Evolutionary conservation across 1,284 basidiomycete genomes (phyloP).

Genomic region (Ceratobasidium sp.): DNA sequence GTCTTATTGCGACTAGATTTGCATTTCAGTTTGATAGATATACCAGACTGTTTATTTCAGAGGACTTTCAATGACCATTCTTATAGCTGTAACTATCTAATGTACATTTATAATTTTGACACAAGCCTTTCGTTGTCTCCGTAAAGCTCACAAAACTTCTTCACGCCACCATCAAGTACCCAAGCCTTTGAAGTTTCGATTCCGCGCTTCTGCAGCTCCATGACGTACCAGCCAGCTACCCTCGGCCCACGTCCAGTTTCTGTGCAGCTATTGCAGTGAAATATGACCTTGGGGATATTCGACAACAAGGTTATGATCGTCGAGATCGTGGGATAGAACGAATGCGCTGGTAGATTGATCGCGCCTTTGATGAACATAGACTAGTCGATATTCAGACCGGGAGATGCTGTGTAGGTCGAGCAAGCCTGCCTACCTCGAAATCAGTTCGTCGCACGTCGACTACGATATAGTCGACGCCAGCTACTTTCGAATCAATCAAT

Average conservation of each 20-base stretch:
- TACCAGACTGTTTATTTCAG: neutral
- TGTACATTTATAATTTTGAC: slow-evolving; percentile 23
- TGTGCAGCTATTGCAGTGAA: slow-evolving; percentile 54
- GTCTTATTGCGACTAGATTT: neutral
- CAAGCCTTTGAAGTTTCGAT: slow-evolving; percentile 44
- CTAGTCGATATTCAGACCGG: slow-evolving; percentile 29
- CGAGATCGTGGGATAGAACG: slow-evolving; percentile 53
- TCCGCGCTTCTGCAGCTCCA: slow-evolving; percentile 50
- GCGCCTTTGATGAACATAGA: slow-evolving; percentile 52
- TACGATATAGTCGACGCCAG: slow-evolving; percentile 47
- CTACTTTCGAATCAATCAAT: slow-evolving; percentile 39
- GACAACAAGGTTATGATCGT: slow-evolving; percentile 52
- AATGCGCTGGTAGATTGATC: slow-evolving; percentile 56
- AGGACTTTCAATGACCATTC: no score
- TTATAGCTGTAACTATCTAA: neutral
- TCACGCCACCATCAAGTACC: slow-evolving; percentile 53
- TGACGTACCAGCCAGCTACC: slow-evolving; percentile 53
- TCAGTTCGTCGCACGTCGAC: slow-evolving; percentile 48
- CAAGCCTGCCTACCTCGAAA: slow-evolving; percentile 47
- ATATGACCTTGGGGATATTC: slow-evolving; percentile 52
- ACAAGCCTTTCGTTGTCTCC: slow-evolving; percentile 44
- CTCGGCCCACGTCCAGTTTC: slow-evolving; percentile 51
- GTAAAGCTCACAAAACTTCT: slow-evolving; percentile 47
- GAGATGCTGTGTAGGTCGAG: neutral
- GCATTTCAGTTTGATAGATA: neutral